Conservation (phyloP, 1,284 basidiomycete species). For the Wolfiporia cocos region DNA sequence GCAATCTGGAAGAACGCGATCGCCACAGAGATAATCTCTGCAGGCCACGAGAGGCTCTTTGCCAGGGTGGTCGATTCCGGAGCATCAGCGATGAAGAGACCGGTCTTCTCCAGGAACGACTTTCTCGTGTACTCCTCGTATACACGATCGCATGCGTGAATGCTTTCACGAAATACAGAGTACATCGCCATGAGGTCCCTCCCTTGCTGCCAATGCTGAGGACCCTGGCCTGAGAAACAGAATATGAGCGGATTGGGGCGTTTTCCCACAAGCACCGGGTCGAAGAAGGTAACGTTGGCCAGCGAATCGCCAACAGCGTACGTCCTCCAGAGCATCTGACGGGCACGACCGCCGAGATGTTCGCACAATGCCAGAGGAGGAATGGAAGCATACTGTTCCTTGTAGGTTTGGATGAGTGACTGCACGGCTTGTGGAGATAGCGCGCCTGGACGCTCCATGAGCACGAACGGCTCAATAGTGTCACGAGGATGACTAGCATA, state of each 20-base stretch:
- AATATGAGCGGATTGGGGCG: slow-evolving; percentile 6
- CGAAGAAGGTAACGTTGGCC: slow-evolving; percentile 3
- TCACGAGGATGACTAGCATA: not conserved
- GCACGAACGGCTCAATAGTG: not conserved
- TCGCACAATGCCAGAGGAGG: slow-evolving; percentile 5
- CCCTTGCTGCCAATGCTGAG: slow-evolving; percentile 7
- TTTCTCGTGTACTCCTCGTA: slow-evolving; percentile 2
- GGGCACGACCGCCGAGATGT: slow-evolving; percentile 6
- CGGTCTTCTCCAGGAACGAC: slow-evolving; percentile 5
- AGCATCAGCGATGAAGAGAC: slow-evolving; percentile 2
- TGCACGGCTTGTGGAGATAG: not conserved
- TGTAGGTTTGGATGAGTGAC: slow-evolving; percentile 2
- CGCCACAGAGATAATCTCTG: slow-evolving; percentile 25
- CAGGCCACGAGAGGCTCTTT: slow-evolving; percentile 8
- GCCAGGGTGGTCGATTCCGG: not conserved
- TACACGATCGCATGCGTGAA: slow-evolving; percentile 2
- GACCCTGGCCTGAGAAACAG: slow-evolving; percentile 11
- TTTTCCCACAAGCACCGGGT: slow-evolving; percentile 7
- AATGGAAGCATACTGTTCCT: slow-evolving; percentile 1
- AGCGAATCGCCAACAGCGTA: slow-evolving; percentile 6
- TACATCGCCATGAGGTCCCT: slow-evolving; percentile 3
- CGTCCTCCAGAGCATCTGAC: slow-evolving; percentile 7
- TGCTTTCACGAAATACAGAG: slow-evolving; percentile 3
- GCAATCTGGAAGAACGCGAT: slow-evolving; percentile 37
- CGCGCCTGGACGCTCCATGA: not conserved